Evolutionary conservation across 2,329 filamentous ascomycete species (phyloP), one percentile per base, ranked within the genome.

Genomic region (Botryotinia convoluta): DNA sequence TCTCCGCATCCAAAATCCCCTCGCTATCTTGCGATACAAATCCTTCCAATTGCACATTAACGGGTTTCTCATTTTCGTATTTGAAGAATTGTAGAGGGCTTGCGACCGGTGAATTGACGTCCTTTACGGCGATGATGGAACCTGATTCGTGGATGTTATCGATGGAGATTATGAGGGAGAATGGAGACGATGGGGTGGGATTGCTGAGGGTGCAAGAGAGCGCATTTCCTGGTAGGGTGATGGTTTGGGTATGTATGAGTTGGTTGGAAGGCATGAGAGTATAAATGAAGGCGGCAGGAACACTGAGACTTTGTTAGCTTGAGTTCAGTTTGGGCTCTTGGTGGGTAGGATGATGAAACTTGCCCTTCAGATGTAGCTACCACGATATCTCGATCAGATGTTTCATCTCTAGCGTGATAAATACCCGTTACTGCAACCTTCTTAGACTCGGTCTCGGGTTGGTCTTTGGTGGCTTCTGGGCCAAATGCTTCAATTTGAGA

Each of bases 221-320:
- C 0, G 90, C 87, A 77, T 93, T 94, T 12, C 91, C 91, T 3
- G 86, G 84, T 7, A 93, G 81, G 57, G 84, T 81, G 71, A 93
- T 79, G 69, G 86, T 86, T 63, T 85, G 82, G 12, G 82, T 81
- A 74, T 87, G 83, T 14, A 83, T 81, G 59, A 93, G 83, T 22
- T 80, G 82, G 74, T 86, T 86, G 67, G 87, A 81, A 1, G 80
- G 74, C n/a, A 81, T 81, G 9, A 92, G 84, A n/a, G 83, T 82
- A 83, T 91, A 92, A 72, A 87, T 83, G 81, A 95, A 90, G 14
- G 97, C 83, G 59, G 87, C 92, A 73, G 89, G 87, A 72, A 87
- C 80, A 51, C 86, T 89, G 75, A 10, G 71, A 80, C 75, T 74
- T 12, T 35, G 32, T 44, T 60, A 70, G 42, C n/a, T 57, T 37